Evolutionary conservation across 2,329 filamentous ascomycete species (phyloP), one percentile per base, ranked within the genome.

Genomic region (Penicillium sp.): DNA sequence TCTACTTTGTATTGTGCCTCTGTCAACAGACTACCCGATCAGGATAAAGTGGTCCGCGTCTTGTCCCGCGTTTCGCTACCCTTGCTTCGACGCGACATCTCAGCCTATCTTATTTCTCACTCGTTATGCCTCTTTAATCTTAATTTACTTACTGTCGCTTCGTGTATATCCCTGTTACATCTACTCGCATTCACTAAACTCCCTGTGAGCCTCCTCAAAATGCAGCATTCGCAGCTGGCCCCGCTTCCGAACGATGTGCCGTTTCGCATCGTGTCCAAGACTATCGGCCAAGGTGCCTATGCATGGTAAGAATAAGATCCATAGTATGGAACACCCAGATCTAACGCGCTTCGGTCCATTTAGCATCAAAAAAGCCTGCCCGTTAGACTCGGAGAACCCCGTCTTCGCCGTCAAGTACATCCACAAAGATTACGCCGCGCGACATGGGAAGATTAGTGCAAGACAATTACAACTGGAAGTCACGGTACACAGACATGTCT

Each of bases 371-470:
- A 97, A 97, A 79, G 94, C 93, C 31, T 86, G 89, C 47, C 93
- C 93, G 8, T 79, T 88, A 25, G 83, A 89, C 63, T 76, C 82
- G 1, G 78, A 84, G 27, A 83, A 79, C 27, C 93, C 93, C 31
- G 81, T 99, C 58, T 97, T 99, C 74, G 94, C 96, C 15, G 91
- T 99, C 76, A 99, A 99, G 76, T 91, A 99, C 77, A 97, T 99
- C 73, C 93, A 99, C 80, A 99, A 99, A 79, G 89, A 90, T 64
- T 96, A 97, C 76, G 96, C 94, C 57, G 85, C 91, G 67, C 89
- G 89, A 67, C 87, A 93, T 82, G 94, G 94, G 72, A 89, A 91
- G 60, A 87, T 99, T 66, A 91, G 89, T 31, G 83, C 88, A 35
- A 93, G 96, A 72, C 94, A 99, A 77, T 86, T 99, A 63, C 85